Evolutionary conservation across 2,329 filamentous ascomycete species (phyloP), one percentile per base, ranked within the genome.

Genomic region (Waltergamsia citrina): DNA sequence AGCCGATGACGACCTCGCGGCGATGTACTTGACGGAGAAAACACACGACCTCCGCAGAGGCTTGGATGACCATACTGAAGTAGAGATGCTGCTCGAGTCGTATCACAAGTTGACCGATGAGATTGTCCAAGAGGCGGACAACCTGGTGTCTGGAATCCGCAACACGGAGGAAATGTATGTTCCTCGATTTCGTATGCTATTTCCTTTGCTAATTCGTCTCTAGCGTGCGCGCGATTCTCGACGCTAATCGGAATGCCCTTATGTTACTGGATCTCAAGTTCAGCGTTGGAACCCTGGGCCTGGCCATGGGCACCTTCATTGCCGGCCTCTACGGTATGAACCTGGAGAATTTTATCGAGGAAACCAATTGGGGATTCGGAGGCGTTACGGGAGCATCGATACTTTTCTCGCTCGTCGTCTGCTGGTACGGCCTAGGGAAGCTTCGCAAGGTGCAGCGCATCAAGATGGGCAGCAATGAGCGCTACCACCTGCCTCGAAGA

Each of bases 261-360:
- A 98, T 98, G 92, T 71, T 98, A 14, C 74, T 96, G 21, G 92
- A 96, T 43, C 78, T 98, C 47, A 94, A 94, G 54, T 94, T 96
- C 63, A 92, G 84, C 52, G 88, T 98, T 39, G 85, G 87, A 37
- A 96, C 92, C 1, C 74, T 98, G 5, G 87, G 88, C n/a, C 77
- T 96, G 31, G 90, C 86, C 35, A 86, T 88, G 53, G 92, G 92
- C 36, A 95, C 92, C 32, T 93, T 96, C 53, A 73, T 95, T 48
- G 93, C 92, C 7, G 88, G 88, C n/a, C 77, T 98, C n/a, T 98
- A 96, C 69, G 92, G 92, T 47, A 96, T 96, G 88, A 98, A 98
- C 63, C 67, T 98, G 43, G 93, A 95, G 54, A 96, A 96, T 60
- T 96, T 95, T 58, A 86, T 96, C 48, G 92, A 98, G 63, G 90